These are phyloP conservation scores for Ogataea methylovora DNA, from an alignment of 805 yeast genomes.

Conservation along the genomic window DNA sequence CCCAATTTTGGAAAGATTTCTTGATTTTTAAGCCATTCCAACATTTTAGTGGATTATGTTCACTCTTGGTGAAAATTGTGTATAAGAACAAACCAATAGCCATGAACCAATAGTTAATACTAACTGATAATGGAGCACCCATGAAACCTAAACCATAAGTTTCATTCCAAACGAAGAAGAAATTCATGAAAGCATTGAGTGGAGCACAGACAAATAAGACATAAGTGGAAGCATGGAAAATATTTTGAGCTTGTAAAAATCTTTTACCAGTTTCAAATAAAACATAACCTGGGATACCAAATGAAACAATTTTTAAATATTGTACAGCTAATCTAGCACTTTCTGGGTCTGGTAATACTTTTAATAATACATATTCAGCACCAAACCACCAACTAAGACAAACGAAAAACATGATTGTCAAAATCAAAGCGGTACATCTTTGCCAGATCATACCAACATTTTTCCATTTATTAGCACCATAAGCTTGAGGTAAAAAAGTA, in stretches of 20 bases:
- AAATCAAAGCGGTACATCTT: conserved; percentile 41
- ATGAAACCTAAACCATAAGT: conserved; percentile 43
- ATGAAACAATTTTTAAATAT: conserved; percentile 37
- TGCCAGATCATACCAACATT: conserved; percentile 44
- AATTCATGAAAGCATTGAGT: conserved; percentile 39
- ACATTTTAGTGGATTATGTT: conserved; percentile 37
- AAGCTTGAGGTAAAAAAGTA: conserved; percentile 55
- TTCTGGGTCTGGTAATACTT: conserved; percentile 38
- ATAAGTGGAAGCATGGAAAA: conserved; percentile 48
- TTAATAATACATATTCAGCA: conserved; percentile 19
- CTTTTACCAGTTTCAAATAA: conserved; percentile 50
- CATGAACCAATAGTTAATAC: conserved; percentile 52
- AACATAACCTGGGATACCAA: conserved; percentile 51
- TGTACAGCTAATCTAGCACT: conserved; percentile 41
- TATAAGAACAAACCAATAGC: conserved; percentile 34
- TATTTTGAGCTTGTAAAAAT: conserved; percentile 51
- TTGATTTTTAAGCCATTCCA: conserved; percentile 41
- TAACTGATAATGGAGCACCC: conserved; percentile 56
- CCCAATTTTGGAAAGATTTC: conserved; percentile 40
- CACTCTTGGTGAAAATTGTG: conserved; percentile 35
- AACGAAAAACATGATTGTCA: conserved; percentile 28
- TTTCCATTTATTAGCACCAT: conserved; percentile 43
- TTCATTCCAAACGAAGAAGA: conserved; percentile 35
- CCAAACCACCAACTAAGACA: conserved; percentile 36
- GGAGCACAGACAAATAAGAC: conserved; percentile 49